Evolutionary conservation across 805 yeast species (phyloP).

Genomic region (Yarrowia sp.): DNA sequence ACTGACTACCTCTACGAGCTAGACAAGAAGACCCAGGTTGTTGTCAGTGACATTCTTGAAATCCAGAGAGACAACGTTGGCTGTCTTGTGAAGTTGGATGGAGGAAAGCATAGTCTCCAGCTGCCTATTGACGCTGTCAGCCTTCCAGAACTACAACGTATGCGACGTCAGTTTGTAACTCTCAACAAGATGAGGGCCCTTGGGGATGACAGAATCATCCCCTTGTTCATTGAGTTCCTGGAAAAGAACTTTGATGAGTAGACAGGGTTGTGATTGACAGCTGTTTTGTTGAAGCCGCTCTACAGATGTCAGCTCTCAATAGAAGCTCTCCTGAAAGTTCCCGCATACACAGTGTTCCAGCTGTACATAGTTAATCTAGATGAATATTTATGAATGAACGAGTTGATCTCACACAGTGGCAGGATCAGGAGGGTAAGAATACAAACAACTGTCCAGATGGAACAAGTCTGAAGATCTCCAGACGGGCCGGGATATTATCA

Average conservation of each 20-base stretch:
- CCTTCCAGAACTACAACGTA: conserved; percentile 74
- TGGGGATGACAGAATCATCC: conserved; percentile 62
- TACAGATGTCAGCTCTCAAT: too few relatives aligned
- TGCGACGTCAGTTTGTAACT: conserved; percentile 77
- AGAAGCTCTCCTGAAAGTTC: too few relatives aligned
- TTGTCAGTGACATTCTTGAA: conserved; percentile 59
- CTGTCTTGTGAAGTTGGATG: conserved; percentile 38
- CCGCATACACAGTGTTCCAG: too few relatives aligned
- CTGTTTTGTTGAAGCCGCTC: too few relatives aligned
- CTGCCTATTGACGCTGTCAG: conserved; percentile 63
- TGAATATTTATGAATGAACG: too few relatives aligned
- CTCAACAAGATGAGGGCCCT: conserved; percentile 76
- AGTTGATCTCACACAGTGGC: too few relatives aligned
- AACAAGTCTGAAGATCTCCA: too few relatives aligned
- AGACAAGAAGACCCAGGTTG: conserved; percentile 65
- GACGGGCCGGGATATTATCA: too few relatives aligned
- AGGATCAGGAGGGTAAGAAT: too few relatives aligned
- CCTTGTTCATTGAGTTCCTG: conserved; percentile 74
- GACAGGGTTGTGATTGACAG: too few relatives aligned
- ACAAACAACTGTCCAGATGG: too few relatives aligned
- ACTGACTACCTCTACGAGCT: conserved; percentile 73
- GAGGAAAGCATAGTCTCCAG: conserved; percentile 47
- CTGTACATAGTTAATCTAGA: background rate
- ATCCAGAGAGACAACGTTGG: conserved; percentile 52
- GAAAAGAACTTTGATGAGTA: conserved; percentile 51